These are phyloP conservation scores for Suillus subalutaceus DNA, from an alignment of 768 basidiomycete species.

Conservation along the genomic window DNA sequence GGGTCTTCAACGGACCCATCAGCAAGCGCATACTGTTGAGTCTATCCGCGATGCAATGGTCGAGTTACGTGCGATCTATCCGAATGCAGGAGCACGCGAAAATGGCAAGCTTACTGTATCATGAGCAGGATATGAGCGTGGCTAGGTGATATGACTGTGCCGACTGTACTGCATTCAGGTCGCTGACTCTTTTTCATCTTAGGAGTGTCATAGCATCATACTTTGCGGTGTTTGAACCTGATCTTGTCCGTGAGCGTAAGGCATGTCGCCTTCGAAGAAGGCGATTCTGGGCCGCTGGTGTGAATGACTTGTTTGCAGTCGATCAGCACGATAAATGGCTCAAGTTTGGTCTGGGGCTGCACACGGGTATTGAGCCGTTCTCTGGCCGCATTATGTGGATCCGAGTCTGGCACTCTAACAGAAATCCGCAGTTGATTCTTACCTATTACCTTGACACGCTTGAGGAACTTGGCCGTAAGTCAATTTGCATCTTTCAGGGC, in stretches of 20 bases:
- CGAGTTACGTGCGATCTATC: constrained; percentile 25
- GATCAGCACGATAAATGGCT: constrained; percentile 55
- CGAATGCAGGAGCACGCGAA: constrained; percentile 30
- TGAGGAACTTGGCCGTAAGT: constrained; percentile 20
- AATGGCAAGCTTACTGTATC: constrained; percentile 25
- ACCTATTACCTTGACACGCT: constrained; percentile 21
- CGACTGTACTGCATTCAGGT: not conserved
- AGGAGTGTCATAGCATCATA: constrained; percentile 10
- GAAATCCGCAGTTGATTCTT: constrained; percentile 23
- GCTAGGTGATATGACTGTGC: constrained; percentile 19
- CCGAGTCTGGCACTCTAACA: constrained; percentile 31
- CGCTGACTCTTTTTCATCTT: not conserved
- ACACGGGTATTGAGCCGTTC: constrained; percentile 25
- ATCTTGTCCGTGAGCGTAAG: constrained; percentile 23
- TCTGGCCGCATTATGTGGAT: constrained; percentile 26
- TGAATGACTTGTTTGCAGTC: constrained; percentile 39
- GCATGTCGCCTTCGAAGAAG: constrained; percentile 28
- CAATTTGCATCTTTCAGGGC: not conserved
- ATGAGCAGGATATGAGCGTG: constrained; percentile 29
- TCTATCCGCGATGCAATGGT: constrained; percentile 22
- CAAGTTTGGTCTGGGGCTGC: constrained; percentile 39
- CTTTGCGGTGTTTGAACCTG: constrained; percentile 19
- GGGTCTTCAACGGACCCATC: constrained; percentile 21
- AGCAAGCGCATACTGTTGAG: constrained; percentile 26
- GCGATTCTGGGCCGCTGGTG: constrained; percentile 43